Base-by-base conservation (phyloP, 441 rosid species). In the Adansonia rubrostipa region DNA sequence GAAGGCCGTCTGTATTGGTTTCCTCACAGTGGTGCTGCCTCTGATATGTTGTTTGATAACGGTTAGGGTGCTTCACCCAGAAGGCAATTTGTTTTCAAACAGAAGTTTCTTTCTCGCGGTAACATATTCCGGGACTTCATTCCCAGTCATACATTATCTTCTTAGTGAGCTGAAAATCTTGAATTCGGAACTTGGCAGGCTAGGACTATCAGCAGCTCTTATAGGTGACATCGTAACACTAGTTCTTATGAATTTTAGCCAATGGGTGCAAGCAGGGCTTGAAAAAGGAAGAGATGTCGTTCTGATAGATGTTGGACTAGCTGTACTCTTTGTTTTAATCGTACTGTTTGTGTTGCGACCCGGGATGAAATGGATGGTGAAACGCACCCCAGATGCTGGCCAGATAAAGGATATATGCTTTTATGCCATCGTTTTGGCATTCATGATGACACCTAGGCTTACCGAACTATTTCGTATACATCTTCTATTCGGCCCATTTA, bases 61-160 rank as follows among this genome's bases (percentile, higher is more conserved):
- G 5, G n/a, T 1, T 20, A 15, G 9, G 11, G 28, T 19, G 2
- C 3, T 50, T 5, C 36, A 65, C 5, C 0, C 19, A 5, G 63
- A 28, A 4, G 14, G n/a, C 2, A 2, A 9, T 0, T 0, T 22
- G 8, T 4, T 60, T 5, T 1, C 13, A 0, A 9, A 9, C 24
- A 14, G 5, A 28, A 44, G 22, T 20, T n/a, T 10, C 3, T 19
- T 6, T 10, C 50, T 76, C n/a, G 42, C 40, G 5, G 5, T 33
- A 9, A 40, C 76, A 13, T 80, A 78, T 6, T 72, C 87, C 3
- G 6, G 77, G 4, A 84, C 87, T 40, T 50, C 83, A 33, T 84
- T 88, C 73, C 88, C 79, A 0, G 79, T 76, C 14, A 54, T 76
- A 10, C 66, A 53, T 20, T 17, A 5, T 13, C 73, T 76, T 57